Percentiles rank a stretch among this genome's conserved stretches.
These are phyloP conservation scores for Fagus sylvatica DNA, from an alignment of 306 rosid genomes.

Conservation along the genomic window DNA sequence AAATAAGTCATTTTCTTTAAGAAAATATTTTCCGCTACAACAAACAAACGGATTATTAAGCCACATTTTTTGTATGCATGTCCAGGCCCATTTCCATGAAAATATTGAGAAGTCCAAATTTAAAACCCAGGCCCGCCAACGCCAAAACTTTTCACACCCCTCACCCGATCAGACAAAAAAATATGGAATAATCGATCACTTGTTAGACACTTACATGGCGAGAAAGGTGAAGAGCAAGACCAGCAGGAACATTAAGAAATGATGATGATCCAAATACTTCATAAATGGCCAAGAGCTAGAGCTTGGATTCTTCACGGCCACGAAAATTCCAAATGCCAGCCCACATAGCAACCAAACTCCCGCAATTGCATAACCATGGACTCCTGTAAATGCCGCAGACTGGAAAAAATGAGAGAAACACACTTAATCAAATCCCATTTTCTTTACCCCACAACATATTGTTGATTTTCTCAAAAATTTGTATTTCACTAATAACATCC, in stretches of 20 bases:
- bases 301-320: slow-evolving; percentile 33
- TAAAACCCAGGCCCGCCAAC: no score
- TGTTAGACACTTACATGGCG: slow-evolving; percentile 49
- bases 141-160: no score
- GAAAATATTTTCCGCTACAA: no score
- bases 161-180: not conserved
- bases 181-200: not conserved
- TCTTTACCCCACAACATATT: not conserved
- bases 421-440: slow-evolving; percentile 34
- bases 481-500: not conserved
- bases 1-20: no score
- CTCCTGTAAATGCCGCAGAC: slow-evolving; percentile 94
- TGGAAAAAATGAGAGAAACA: slow-evolving; percentile 65
- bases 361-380: slow-evolving; percentile 63
- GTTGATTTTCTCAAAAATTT: not conserved
- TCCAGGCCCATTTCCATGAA: no score
- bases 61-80: no score
- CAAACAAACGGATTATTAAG: no score
- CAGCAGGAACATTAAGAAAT: slow-evolving; percentile 37
- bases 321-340: slow-evolving; percentile 42
- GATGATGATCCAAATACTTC: slow-evolving; percentile 35
- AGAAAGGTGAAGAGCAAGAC: slow-evolving; percentile 52
- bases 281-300: slow-evolving; percentile 34
- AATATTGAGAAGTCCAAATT: no score
- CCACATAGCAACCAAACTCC: slow-evolving; percentile 71